Conservation (phyloP, 345 rosid species). For the Salix exigua region DNA sequence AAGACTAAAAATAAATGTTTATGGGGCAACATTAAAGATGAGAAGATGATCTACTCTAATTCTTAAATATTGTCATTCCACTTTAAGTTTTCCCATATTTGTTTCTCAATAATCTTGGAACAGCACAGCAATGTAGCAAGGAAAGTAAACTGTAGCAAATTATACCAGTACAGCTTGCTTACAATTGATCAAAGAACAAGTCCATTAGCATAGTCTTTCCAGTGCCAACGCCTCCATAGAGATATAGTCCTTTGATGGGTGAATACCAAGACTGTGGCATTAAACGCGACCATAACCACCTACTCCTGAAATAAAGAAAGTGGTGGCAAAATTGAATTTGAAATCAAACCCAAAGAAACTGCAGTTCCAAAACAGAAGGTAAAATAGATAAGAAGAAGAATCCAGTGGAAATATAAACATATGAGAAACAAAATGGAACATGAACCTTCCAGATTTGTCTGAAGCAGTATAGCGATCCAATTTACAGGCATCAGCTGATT, state of each 20-base stretch:
- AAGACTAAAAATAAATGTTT: not conserved
- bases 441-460: constrained; percentile 68
- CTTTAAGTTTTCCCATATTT: not conserved
- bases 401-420: not conserved
- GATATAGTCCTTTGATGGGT: constrained; percentile 87
- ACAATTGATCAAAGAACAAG: constrained; percentile 79
- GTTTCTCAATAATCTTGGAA: not conserved
- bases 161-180: constrained; percentile 28
- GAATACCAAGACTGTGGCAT: constrained; percentile 69
- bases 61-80: not conserved
- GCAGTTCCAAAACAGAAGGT: not conserved
- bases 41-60: not conserved
- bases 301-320: constrained; percentile 51
- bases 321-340: not conserved
- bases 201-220: constrained; percentile 99
- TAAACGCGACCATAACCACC: constrained; percentile 95
- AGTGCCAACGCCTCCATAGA: constrained; percentile 96
- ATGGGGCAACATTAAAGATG: constrained; percentile 1
- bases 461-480: constrained; percentile 90
- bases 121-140: not conserved
- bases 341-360: not conserved
- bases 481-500: constrained; percentile 69
- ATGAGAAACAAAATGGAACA: not conserved
- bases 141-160: not conserved
- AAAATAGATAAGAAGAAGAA: not conserved